Conservation (phyloP, 768 basidiomycete genomes). For the Mycena capillaripes region DNA sequence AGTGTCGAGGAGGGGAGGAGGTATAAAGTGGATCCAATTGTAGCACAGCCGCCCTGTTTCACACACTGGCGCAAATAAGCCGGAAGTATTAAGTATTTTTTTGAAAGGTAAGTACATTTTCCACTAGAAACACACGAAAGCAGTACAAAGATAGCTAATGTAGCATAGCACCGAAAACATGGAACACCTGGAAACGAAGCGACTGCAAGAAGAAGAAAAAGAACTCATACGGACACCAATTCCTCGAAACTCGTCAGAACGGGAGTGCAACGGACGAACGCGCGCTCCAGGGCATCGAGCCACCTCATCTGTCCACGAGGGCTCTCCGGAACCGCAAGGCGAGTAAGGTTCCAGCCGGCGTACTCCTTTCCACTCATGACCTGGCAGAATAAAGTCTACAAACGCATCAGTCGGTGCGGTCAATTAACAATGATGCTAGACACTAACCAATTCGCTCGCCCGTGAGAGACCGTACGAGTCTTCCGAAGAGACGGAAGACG, state of each 20-base stretch:
- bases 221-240: conserved; percentile 13
- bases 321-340: conserved; percentile 32
- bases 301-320: conserved; percentile 23
- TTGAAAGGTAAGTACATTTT: background rate
- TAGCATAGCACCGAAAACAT: too few relatives aligned
- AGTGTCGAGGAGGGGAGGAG: too few relatives aligned
- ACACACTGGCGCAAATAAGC: background rate
- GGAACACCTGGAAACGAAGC: background rate
- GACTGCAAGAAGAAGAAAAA: background rate
- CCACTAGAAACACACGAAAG: background rate
- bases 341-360: conserved; percentile 22
- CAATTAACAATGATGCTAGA: too few relatives aligned
- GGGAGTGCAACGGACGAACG: conserved; percentile 31
- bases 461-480: conserved; percentile 18
- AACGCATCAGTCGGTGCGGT: background rate
- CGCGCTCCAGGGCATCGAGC: conserved; percentile 27
- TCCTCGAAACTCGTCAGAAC: conserved; percentile 31
- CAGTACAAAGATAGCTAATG: background rate
- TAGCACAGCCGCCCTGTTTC: conserved; percentile 10
- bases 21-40: background rate
- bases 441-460: conserved; percentile 26
- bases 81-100: too few relatives aligned
- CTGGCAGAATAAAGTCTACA: conserved; percentile 30
- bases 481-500: conserved; percentile 22
- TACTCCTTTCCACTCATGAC: conserved; percentile 5